Percentiles rank a stretch among this genome's conserved stretches.
These are phyloP conservation scores for Xylariaceae sp. DNA, from an alignment of 2,329 filamentous ascomycete species.

Conservation along the genomic window DNA sequence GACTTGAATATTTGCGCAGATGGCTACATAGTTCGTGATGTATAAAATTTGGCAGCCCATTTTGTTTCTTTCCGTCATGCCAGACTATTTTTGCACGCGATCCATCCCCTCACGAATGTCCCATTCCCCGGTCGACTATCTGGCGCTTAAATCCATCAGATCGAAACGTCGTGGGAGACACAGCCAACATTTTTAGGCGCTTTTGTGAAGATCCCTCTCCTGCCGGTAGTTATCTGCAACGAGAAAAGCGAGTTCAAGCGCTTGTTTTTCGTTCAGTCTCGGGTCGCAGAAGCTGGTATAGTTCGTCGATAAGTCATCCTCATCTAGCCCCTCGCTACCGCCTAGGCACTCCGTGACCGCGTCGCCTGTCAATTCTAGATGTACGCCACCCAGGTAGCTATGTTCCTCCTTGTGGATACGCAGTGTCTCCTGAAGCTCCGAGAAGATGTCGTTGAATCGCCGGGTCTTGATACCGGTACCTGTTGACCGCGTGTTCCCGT, in stretches of 20 bases:
- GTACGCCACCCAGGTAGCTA: conserved; percentile 89
- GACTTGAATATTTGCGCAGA: neutral
- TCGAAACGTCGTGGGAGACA: neutral
- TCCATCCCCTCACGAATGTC: neutral
- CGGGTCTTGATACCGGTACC: conserved; percentile 85
- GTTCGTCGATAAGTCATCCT: conserved; percentile 85
- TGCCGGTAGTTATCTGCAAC: conserved; percentile 77
- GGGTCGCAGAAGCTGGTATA: conserved; percentile 98
- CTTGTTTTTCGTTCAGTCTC: conserved; percentile 95
- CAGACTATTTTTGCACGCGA: neutral
- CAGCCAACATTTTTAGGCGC: neutral
- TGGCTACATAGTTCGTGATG: neutral
- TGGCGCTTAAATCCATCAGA: neutral
- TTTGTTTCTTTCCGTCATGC: neutral
- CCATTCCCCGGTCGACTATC: no score
- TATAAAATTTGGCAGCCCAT: neutral
- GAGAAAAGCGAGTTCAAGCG: conserved; percentile 90
- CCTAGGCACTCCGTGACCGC: conserved; percentile 95
- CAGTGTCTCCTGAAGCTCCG: conserved; percentile 81
- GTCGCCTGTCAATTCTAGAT: conserved; percentile 93
- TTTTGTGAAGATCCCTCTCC: conserved; percentile 32
- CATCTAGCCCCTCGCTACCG: conserved; percentile 81
- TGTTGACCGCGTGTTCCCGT: conserved; percentile 76
- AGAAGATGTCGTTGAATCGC: conserved; percentile 86
- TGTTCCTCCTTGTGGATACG: conserved; percentile 80